phyloP scores from a whole-genome alignment of 2,329 filamentous ascomycete species.

The Fusarium sp. region DNA sequence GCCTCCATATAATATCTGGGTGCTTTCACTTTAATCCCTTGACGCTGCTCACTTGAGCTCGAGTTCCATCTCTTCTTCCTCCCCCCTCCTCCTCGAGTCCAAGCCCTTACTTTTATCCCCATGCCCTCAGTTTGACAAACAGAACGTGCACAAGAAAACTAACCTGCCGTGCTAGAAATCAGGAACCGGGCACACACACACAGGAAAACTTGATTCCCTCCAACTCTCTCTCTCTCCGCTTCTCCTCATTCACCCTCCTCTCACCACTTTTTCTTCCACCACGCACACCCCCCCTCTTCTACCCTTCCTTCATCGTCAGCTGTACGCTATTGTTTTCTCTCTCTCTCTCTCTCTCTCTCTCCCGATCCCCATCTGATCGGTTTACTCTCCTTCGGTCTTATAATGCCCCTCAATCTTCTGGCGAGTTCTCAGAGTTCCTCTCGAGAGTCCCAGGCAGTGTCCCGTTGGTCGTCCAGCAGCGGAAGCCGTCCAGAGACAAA shows the following conservation, averaged over 20 bases:
- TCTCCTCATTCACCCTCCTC: conserved; percentile 19
- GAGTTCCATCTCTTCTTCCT: conserved; percentile 2
- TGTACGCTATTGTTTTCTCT: not conserved
- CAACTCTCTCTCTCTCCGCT: conserved; percentile 8
- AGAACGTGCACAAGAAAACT: not conserved
- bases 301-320: not conserved
- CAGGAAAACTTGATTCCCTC: conserved; percentile 3
- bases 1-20: not conserved
- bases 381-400: conserved; percentile 6
- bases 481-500: conserved; percentile 27
- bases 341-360: too few relatives aligned
- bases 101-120: not conserved
- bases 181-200: conserved; percentile 4
- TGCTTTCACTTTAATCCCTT: not conserved
- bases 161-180: not conserved
- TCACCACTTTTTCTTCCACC: not conserved
- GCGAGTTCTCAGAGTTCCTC: conserved; percentile 18
- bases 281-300: not conserved
- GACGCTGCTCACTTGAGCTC: not conserved
- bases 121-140: conserved; percentile 27
- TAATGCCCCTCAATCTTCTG: conserved; percentile 26
- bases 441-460: conserved; percentile 15
- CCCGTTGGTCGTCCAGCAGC: conserved; percentile 36
- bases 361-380: not conserved
- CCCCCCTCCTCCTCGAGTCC: not conserved